phyloP scores from a whole-genome alignment of 2,329 filamentous ascomycete species.

The Rhinocladiella similis region DNA sequence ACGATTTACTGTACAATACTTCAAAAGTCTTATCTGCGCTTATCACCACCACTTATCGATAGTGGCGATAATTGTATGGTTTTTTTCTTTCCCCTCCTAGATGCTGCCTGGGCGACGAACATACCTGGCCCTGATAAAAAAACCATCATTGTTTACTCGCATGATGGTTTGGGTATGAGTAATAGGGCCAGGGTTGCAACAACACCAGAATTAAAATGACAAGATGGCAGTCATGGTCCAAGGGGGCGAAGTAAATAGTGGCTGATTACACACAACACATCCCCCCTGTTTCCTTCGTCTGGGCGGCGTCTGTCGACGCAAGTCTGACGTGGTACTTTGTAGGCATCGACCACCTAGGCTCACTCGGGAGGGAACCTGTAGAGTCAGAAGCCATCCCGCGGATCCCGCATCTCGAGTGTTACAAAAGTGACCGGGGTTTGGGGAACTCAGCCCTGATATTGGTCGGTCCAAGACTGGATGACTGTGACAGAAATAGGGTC shows the following conservation, averaged over 20 bases:
- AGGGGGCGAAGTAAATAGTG: not conserved
- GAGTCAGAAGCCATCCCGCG: not conserved
- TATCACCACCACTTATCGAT: not conserved
- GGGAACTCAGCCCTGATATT: not conserved
- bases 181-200: not conserved
- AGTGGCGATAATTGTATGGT: not conserved
- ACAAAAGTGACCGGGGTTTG: conserved; percentile 1
- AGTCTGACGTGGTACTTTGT: conserved; percentile 16
- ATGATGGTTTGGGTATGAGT: no score
- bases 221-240: not conserved
- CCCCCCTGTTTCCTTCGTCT: not conserved
- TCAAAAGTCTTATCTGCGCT: not conserved
- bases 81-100: not conserved
- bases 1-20: no score
- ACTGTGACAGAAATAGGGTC: conserved; percentile 25
- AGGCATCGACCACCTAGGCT: no score
- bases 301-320: not conserved
- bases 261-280: conserved; percentile 1
- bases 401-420: conserved; percentile 4
- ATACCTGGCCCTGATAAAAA: not conserved
- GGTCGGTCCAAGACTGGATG: conserved; percentile 4
- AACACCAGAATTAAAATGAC: not conserved
- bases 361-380: conserved; percentile 1
- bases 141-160: no score
- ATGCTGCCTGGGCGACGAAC: not conserved